phyloP scores from a whole-genome alignment of 2,329 filamentous ascomycete genomes.

The Xylaria arbuscula region DNA sequence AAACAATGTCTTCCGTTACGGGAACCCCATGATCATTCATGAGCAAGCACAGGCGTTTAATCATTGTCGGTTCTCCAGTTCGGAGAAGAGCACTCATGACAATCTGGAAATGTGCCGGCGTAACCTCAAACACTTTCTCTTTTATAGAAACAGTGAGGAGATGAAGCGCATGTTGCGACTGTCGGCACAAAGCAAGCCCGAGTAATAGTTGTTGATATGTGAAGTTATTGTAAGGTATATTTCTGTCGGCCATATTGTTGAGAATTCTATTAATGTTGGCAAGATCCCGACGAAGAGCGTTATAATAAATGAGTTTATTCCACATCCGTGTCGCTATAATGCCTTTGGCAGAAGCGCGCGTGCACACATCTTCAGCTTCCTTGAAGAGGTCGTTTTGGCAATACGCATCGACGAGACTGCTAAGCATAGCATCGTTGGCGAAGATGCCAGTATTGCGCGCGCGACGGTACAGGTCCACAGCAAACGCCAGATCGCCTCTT shows the following conservation, averaged over 20 bases:
- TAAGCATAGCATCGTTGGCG: constrained; percentile 68
- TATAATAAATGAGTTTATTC: constrained; percentile 79
- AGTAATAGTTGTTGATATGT: constrained; percentile 64
- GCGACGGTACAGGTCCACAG: constrained; percentile 71
- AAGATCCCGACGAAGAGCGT: constrained; percentile 71
- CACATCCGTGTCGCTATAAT: constrained; percentile 73
- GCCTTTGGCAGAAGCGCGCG: constrained; percentile 63
- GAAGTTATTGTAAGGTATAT: constrained; percentile 60
- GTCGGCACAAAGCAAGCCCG: constrained; percentile 61
- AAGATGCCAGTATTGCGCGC: constrained; percentile 66
- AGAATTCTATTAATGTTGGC: constrained; percentile 61
- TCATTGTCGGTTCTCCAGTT: constrained; percentile 57
- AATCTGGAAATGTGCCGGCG: constrained; percentile 61
- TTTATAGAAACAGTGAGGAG: constrained; percentile 59
- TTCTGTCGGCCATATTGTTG: constrained; percentile 59
- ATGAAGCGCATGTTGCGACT: constrained; percentile 62
- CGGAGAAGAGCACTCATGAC: constrained; percentile 65
- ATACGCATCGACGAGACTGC: constrained; percentile 75
- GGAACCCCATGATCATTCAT: constrained; percentile 58
- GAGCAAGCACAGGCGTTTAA: constrained; percentile 56
- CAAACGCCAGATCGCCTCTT: constrained; percentile 77
- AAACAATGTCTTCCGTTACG: constrained; percentile 57
- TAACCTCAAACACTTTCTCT: constrained; percentile 59
- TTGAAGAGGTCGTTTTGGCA: constrained; percentile 65
- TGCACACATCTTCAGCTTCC: constrained; percentile 69